Base-by-base conservation (phyloP, 2,329 filamentous ascomycete species). In the Phoma sp. region DNA sequence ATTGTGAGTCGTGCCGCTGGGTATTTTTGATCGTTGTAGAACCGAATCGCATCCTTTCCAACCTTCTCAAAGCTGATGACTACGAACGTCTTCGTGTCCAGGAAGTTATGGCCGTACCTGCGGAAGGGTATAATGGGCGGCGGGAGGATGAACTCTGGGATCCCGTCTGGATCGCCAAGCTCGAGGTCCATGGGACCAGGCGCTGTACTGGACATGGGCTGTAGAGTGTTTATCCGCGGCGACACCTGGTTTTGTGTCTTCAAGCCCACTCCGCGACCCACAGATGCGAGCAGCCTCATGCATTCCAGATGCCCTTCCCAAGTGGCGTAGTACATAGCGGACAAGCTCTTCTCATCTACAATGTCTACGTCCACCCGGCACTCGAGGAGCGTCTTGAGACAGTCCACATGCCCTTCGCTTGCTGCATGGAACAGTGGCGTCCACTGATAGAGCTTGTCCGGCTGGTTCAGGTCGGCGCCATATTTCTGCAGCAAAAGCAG, bases 251-350 rank as follows among this genome's bases (percentile, higher is more conserved):
- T 67, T 56, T 68, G 72, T 60, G 51, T 72, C 48, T 54, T 67
- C 55, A 72, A 67, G 31, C 67, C 74, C 52, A 71, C 68, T 21
- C 65, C 70, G 27, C 67, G 73, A 37, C 68, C 73, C 22, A 78
- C 76, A 1, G 87, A 85, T 4, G 88, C 88, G 29, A 99, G 84
- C 7, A 97, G 82, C 68, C 89, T 88, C 90, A 99, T 96, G 78
- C 95, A 98, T 69, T 94, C 89, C 50, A 98, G 78, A 72, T 98
- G 91, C 0, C 95, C 95, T 78, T 99, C 95, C 95, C 95, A 99
- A 0, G 92, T 94, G 13, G 95, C 95, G 76, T 99, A 99, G 76
- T 99, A 99, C 88, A 98, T 92, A 25, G 95, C 93, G 2, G 93
- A 92, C 4, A 98, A 83, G 15, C 88, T 89, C 72, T 98, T 99